Conservation (phyloP, 495 filamentous ascomycete species). For the Jackrogersella minutella region DNA sequence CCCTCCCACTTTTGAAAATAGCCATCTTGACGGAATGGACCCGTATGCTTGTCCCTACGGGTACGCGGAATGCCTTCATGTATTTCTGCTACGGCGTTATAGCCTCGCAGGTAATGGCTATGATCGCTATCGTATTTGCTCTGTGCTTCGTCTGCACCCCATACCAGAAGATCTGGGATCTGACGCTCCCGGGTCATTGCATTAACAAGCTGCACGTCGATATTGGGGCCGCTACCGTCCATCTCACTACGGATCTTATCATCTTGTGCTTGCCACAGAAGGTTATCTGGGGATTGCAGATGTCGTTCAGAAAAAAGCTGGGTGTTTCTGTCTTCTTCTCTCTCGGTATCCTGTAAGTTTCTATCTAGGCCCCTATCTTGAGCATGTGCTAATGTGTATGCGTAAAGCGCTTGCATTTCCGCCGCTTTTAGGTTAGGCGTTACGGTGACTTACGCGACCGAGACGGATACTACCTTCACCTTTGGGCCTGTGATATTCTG, state of each 20-base stretch:
- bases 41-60: conserved; percentile 37
- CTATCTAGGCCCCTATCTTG: too few relatives aligned
- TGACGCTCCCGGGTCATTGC: conserved; percentile 39
- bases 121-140: conserved; percentile 38
- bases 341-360: conserved; percentile 52
- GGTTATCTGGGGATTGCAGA: conserved; percentile 49
- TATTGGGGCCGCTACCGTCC: conserved; percentile 33
- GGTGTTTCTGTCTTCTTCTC: conserved; percentile 50
- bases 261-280: conserved; percentile 50
- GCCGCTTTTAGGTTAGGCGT: conserved; percentile 42
- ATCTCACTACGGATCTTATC: conserved; percentile 47
- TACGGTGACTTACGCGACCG: conserved; percentile 31
- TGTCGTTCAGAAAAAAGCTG: conserved; percentile 42
- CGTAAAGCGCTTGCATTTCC: conserved; percentile 41
- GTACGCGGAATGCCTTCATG: conserved; percentile 39
- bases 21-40: conserved; percentile 38
- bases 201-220: conserved; percentile 28
- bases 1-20: conserved; percentile 35
- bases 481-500: conserved; percentile 44
- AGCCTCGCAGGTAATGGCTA: conserved; percentile 36
- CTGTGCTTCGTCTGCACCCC: conserved; percentile 53
- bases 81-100: conserved; percentile 44
- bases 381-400: conserved; percentile 6
- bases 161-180: conserved; percentile 45
- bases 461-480: conserved; percentile 28